Evolutionary conservation across 495 filamentous ascomycete species (phyloP).

Genomic region (Hypoxylon trugodes): DNA sequence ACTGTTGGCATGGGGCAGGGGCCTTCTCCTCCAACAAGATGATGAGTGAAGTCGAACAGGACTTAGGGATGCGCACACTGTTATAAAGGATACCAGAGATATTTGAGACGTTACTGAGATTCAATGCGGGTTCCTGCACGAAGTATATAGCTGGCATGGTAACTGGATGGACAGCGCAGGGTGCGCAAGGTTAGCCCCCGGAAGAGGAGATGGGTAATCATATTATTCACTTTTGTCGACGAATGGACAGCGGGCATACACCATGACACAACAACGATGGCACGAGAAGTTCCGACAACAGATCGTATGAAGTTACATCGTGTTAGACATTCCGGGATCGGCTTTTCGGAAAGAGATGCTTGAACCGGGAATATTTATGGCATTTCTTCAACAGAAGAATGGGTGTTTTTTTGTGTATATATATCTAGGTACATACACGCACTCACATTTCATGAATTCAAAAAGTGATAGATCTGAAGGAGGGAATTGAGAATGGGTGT

Average conservation of each 20-base stretch:
- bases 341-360: conserved; percentile 28
- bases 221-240: background rate
- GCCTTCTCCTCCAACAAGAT: background rate
- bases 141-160: background rate
- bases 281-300: conserved; percentile 5
- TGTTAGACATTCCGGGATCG: conserved; percentile 10
- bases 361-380: conserved; percentile 20
- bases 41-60: conserved; percentile 7
- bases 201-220: conserved; percentile 1
- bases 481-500: no score
- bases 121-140: conserved; percentile 16
- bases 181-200: background rate
- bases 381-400: background rate
- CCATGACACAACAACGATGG: conserved; percentile 1
- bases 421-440: conserved; percentile 3
- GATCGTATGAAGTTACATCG: conserved; percentile 32
- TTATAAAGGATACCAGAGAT: conserved; percentile 9
- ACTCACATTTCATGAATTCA: background rate
- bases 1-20: background rate
- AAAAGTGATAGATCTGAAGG: no score
- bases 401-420: conserved; percentile 4
- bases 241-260: conserved; percentile 1
- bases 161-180: background rate
- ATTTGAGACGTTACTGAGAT: conserved; percentile 9
- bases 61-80: background rate